phyloP scores from a whole-genome alignment of 2,329 filamentous ascomycete species.

The Leptodontidium sp. region DNA sequence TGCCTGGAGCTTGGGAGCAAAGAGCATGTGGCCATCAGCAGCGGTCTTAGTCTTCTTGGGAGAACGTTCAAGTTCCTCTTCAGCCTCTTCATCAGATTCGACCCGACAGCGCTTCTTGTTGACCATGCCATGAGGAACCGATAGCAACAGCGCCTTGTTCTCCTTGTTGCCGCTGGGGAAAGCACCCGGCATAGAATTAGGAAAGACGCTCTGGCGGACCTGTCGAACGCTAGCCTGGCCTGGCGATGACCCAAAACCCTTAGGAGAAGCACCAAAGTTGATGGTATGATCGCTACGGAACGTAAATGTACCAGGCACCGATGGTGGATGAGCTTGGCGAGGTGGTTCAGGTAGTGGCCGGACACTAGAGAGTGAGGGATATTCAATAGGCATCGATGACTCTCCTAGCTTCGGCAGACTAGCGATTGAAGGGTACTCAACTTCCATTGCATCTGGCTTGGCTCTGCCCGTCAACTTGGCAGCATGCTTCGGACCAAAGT shows the following conservation, averaged over 20 bases:
- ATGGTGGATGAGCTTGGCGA: slow-evolving; percentile 39
- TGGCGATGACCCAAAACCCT: slow-evolving; percentile 63
- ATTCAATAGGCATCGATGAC: slow-evolving; percentile 35
- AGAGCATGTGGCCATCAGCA: slow-evolving; percentile 42
- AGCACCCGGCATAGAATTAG: slow-evolving; percentile 61
- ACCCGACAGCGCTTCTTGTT: slow-evolving; percentile 73
- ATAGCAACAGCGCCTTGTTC: slow-evolving; percentile 53
- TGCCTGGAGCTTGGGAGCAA: slow-evolving; percentile 44
- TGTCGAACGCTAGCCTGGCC: slow-evolving; percentile 69
- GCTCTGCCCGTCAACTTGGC: slow-evolving; percentile 32
- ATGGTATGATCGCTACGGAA: slow-evolving; percentile 74
- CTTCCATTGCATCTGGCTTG: slow-evolving; percentile 47
- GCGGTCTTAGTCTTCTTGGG: slow-evolving; percentile 64
- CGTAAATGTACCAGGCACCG: slow-evolving; percentile 66
- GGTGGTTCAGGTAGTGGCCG: slow-evolving; percentile 39
- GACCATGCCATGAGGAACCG: slow-evolving; percentile 66
- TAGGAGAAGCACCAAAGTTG: slow-evolving; percentile 57
- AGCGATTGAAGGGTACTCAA: slow-evolving; percentile 63
- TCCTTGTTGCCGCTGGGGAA: slow-evolving; percentile 66
- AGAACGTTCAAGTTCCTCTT: slow-evolving; percentile 57
- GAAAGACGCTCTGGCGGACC: slow-evolving; percentile 61
- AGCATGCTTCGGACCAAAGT: slow-evolving; percentile 48
- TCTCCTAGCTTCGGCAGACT: slow-evolving; percentile 37
- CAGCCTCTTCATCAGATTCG: slow-evolving; percentile 63
- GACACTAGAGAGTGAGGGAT: slow-evolving; percentile 44